phyloP scores from a whole-genome alignment of 2,329 filamentous ascomycete genomes.

The Hypoxylon rubiginosum region DNA sequence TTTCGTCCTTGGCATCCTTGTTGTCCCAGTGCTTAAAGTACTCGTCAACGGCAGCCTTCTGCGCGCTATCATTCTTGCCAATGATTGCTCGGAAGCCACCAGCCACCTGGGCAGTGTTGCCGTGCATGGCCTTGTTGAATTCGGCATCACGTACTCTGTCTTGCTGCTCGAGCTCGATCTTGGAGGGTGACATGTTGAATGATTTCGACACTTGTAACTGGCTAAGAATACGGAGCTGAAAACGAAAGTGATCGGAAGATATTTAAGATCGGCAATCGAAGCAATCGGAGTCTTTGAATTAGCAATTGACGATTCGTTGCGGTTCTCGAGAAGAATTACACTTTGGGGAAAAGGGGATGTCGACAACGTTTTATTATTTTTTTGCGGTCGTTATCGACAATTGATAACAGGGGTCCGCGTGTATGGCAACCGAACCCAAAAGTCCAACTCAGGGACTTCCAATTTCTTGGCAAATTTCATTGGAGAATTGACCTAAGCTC shows the following conservation, averaged over 20 bases:
- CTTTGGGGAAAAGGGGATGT: constrained; percentile 21
- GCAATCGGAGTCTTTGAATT: background rate
- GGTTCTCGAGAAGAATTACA: constrained; percentile 13
- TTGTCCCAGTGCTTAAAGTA: constrained; percentile 99
- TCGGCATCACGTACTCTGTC: constrained; percentile 87
- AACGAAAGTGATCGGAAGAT: constrained; percentile 4
- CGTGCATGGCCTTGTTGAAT: constrained; percentile 92
- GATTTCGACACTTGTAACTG: constrained; percentile 18
- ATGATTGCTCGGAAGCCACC: constrained; percentile 88
- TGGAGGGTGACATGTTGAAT: constrained; percentile 61
- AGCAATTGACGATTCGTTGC: constrained; percentile 14
- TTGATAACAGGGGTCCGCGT: constrained; percentile 22
- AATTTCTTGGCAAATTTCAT: constrained; percentile 38
- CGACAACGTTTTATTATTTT: constrained; percentile 38
- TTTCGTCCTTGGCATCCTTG: constrained; percentile 83
- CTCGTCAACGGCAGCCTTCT: constrained; percentile 86
- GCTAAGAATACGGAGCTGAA: background rate
- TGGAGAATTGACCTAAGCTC: constrained; percentile 25
- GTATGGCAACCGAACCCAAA: background rate
- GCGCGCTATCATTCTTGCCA: constrained; percentile 80
- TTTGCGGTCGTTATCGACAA: constrained; percentile 36
- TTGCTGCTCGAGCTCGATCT: constrained; percentile 78
- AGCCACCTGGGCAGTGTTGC: constrained; percentile 73
- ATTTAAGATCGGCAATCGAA: background rate
- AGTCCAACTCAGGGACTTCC: constrained; percentile 9